Conservation (phyloP, 192 early-diverging fungal genomes). For the Coemansia erecta region DNA sequence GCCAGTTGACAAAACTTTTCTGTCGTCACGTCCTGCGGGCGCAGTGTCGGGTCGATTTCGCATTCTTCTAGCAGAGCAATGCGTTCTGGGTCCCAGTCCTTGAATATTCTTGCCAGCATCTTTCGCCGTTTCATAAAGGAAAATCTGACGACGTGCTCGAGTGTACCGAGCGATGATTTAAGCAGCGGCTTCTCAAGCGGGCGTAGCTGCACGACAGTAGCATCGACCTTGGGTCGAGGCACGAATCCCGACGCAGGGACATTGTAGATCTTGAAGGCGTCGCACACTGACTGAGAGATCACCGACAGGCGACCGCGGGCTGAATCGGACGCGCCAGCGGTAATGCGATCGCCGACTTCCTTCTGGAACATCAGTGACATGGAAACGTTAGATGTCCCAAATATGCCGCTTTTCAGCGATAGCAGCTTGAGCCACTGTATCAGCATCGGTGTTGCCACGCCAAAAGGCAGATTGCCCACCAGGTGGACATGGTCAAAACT, state of each 20-base stretch:
- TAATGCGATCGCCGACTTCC: slow-evolving; percentile 70
- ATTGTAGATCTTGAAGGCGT: slow-evolving; percentile 60
- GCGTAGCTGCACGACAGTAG: slow-evolving; percentile 66
- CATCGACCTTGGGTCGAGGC: slow-evolving; percentile 75
- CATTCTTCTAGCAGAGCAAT: slow-evolving; percentile 52
- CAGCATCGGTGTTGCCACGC: slow-evolving; percentile 68
- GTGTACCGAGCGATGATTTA: slow-evolving; percentile 50
- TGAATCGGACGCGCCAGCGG: slow-evolving; percentile 52
- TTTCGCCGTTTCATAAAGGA: slow-evolving; percentile 71
- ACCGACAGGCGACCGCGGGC: slow-evolving; percentile 68
- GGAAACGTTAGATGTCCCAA: slow-evolving; percentile 48
- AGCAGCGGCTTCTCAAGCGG: slow-evolving; percentile 52
- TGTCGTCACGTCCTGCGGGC: slow-evolving; percentile 65
- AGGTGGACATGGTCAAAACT: slow-evolving; percentile 55
- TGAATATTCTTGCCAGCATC: slow-evolving; percentile 61
- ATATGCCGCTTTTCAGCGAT: slow-evolving; percentile 58
- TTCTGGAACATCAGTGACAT: slow-evolving; percentile 88
- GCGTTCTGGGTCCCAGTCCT: slow-evolving; percentile 52
- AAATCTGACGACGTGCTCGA: slow-evolving; percentile 62
- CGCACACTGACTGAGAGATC: slow-evolving; percentile 68
- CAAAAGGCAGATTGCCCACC: slow-evolving; percentile 80
- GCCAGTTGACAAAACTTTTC: slow-evolving; percentile 62
- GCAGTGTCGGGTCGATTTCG: slow-evolving; percentile 55
- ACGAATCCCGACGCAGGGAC: slow-evolving; percentile 67
- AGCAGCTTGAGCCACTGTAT: slow-evolving; percentile 70